Conservation (phyloP, 306 rosid genomes). For the Canavalia ensiformis region DNA sequence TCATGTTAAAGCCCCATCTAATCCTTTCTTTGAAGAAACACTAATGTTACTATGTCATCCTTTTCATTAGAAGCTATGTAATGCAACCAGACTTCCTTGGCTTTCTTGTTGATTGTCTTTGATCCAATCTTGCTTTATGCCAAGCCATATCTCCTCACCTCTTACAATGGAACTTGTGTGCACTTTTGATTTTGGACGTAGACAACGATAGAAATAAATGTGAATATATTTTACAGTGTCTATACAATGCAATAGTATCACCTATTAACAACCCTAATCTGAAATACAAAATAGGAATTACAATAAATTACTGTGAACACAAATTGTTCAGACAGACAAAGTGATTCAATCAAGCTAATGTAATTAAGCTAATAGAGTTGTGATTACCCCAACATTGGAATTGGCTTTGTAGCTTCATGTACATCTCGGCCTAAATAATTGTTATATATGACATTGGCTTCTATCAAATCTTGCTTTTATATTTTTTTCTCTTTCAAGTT, state of each 20-base stretch:
- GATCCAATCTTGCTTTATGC: not conserved
- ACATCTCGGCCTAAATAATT: not conserved
- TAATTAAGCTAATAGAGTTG: too few relatives aligned
- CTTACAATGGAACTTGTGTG: not conserved
- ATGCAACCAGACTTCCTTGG: not conserved
- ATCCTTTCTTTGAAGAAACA: conserved; percentile 11
- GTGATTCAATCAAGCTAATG: too few relatives aligned
- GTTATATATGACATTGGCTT: not conserved
- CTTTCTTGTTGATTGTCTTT: not conserved
- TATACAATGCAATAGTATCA: too few relatives aligned
- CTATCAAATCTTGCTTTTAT: not conserved
- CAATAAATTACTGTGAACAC: too few relatives aligned
- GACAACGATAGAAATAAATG: too few relatives aligned
- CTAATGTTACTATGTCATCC: not conserved
- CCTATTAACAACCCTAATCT: too few relatives aligned
- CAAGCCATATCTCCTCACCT: not conserved
- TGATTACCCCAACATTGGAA: not conserved
- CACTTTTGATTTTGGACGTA: not conserved
- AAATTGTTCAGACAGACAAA: too few relatives aligned
- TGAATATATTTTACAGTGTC: too few relatives aligned
- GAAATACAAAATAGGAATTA: too few relatives aligned
- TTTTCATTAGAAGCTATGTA: not conserved
- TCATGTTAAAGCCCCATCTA: not conserved
- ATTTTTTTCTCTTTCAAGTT: too few relatives aligned
- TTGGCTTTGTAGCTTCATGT: not conserved